These are phyloP conservation scores for Phytopythium ostracodes DNA, from an alignment of 352 stramenopile genomes.

Conservation along the genomic window DNA sequence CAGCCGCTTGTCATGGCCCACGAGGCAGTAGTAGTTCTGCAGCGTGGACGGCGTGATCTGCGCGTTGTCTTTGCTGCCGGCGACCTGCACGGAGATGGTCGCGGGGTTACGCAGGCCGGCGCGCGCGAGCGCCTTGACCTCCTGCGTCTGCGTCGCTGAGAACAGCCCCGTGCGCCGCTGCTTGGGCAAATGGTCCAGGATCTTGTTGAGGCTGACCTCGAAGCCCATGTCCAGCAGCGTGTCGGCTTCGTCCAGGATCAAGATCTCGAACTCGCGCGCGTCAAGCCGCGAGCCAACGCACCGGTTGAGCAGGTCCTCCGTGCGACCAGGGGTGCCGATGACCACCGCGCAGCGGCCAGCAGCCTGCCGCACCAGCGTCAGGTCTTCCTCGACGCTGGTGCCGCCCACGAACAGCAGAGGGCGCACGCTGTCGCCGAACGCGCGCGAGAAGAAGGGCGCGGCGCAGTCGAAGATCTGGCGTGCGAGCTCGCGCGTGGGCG, in stretches of 20 bases:
- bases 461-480: constrained; percentile 81
- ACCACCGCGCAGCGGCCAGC: constrained; percentile 70
- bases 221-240: constrained; percentile 98
- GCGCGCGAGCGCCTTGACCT: constrained; percentile 94
- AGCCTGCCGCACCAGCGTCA: constrained; percentile 53
- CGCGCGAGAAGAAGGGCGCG: constrained; percentile 52
- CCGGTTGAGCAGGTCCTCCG: constrained; percentile 84
- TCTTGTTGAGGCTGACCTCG: constrained; percentile 93
- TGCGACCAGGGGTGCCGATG: constrained; percentile 81
- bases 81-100: constrained; percentile 96
- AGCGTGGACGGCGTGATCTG: constrained; percentile 73
- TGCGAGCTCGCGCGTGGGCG: constrained; percentile 87
- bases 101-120: constrained; percentile 98
- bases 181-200: constrained; percentile 95
- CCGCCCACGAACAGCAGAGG: constrained; percentile 89
- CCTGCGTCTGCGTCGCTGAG: constrained; percentile 90
- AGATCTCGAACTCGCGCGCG: constrained; percentile 92
- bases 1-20: constrained; percentile 93
- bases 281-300: constrained; percentile 80
- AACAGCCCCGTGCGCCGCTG: constrained; percentile 95
- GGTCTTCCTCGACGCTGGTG: constrained; percentile 85
- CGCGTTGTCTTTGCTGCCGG: constrained; percentile 46
- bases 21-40: constrained; percentile 95
- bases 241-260: constrained; percentile 99
- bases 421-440: constrained; percentile 56